Evolutionary conservation across 1,284 basidiomycete species (phyloP).

Genomic region (Marasmius sp.): DNA sequence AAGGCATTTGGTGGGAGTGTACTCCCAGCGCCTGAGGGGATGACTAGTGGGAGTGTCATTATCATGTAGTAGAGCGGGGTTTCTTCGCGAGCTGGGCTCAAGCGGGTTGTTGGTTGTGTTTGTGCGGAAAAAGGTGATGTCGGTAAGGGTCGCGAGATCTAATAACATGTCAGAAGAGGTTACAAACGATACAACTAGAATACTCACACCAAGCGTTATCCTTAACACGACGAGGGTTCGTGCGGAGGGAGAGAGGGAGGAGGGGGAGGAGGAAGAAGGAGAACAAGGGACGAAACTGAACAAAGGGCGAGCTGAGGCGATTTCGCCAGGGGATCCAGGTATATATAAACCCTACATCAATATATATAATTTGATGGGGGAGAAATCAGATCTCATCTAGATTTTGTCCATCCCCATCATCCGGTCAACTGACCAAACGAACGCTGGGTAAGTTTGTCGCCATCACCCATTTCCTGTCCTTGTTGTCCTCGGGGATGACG

Average conservation of each 20-base stretch:
- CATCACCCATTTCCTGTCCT: no score
- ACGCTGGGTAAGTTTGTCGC: no score
- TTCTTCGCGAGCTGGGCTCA: conserved; percentile 68
- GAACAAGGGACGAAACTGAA: not conserved
- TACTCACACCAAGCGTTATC: conserved; percentile 78
- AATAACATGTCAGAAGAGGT: no score
- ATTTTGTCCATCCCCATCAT: no score
- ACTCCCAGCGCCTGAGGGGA: conserved; percentile 15
- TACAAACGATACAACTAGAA: not conserved
- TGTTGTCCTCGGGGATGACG: no score
- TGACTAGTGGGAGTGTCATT: conserved; percentile 47
- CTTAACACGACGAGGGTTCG: conserved; percentile 72
- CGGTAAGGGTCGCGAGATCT: conserved; percentile 97
- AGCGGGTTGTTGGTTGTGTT: conserved; percentile 39
- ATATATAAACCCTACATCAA: no score
- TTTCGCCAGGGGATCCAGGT: no score
- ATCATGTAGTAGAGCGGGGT: conserved; percentile 14
- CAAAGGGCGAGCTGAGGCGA: not conserved
- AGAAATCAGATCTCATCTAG: no score
- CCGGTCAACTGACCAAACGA: no score
- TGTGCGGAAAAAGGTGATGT: conserved; percentile 58
- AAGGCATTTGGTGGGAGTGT: not conserved
- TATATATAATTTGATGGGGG: no score
- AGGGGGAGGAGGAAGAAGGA: not conserved
- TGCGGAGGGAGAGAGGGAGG: not conserved